phyloP scores from a whole-genome alignment of 345 rosid genomes.

The Syzygium jambos region DNA sequence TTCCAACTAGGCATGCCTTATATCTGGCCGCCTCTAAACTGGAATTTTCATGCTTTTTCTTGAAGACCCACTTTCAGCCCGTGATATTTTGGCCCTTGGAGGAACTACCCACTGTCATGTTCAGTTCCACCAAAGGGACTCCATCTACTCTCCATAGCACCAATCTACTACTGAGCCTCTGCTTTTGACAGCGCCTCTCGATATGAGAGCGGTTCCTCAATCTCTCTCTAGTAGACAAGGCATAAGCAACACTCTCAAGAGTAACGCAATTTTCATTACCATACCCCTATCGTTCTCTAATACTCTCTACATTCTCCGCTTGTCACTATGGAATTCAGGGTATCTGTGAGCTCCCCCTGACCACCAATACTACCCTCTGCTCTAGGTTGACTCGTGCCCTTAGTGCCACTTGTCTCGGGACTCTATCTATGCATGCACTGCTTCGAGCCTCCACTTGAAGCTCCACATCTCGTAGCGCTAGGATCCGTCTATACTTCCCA shows the following conservation, averaged over 20 bases:
- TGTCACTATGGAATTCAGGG: neutral
- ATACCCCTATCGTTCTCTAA: neutral
- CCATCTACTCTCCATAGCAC: neutral
- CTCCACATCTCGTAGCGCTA: neutral
- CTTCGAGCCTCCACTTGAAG: neutral
- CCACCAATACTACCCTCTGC: neutral
- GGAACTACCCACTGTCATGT: neutral
- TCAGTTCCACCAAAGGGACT: neutral
- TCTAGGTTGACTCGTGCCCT: neutral
- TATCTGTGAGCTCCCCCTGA: neutral
- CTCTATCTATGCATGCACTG: neutral
- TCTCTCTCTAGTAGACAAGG: neutral
- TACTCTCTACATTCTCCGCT: neutral
- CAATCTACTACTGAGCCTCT: neutral
- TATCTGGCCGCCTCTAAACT: neutral
- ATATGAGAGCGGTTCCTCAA: neutral
- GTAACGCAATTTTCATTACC: neutral
- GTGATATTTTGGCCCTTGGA: neutral
- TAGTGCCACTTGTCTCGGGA: neutral
- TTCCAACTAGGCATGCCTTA: neutral
- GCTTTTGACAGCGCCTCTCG: neutral
- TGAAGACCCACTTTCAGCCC: neutral
- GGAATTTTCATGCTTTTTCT: neutral
- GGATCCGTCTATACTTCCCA: neutral
- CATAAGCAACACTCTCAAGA: neutral